Percentiles rank a stretch among this genome's conserved stretches.
These are phyloP conservation scores for Ceratocystis ficicola DNA, from an alignment of 2,329 filamentous ascomycete genomes.

Conservation along the genomic window DNA sequence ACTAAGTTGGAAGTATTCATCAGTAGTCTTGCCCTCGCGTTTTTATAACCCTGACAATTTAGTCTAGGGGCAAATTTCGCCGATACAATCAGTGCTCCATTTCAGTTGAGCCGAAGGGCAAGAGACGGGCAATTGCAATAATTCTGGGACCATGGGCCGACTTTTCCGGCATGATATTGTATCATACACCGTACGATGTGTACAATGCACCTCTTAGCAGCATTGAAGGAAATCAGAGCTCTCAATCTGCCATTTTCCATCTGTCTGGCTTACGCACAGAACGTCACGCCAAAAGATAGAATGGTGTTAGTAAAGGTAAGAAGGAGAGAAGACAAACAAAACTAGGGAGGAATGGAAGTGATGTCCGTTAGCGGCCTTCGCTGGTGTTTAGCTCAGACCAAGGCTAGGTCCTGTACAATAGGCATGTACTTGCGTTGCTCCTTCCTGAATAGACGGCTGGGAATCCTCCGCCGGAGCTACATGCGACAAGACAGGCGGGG, in stretches of 20 bases:
- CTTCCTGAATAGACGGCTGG: slow-evolving; percentile 8
- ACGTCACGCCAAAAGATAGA: neutral
- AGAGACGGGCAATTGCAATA: too few species aligned
- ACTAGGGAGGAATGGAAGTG: neutral
- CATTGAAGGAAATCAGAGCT: neutral
- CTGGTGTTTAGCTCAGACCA: neutral
- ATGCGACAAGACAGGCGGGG: neutral
- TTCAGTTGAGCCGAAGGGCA: too few species aligned
- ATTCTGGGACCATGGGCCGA: neutral
- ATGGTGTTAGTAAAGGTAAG: neutral
- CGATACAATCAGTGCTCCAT: too few species aligned
- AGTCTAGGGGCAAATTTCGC: too few species aligned
- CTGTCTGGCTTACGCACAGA: neutral
- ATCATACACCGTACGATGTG: neutral
- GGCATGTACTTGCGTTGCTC: neutral
- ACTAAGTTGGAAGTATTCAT: neutral
- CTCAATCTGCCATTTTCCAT: neutral
- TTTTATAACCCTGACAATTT: neutral
- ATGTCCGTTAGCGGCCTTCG: slow-evolving; percentile 8
- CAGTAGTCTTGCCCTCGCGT: neutral
- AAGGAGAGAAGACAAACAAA: neutral
- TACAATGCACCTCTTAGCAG: too few species aligned
- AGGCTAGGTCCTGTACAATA: neutral
- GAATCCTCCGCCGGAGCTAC: slow-evolving; percentile 6
- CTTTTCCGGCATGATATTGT: neutral